Conservation (phyloP, 768 basidiomycete species). For the Inosperma sp. region DNA sequence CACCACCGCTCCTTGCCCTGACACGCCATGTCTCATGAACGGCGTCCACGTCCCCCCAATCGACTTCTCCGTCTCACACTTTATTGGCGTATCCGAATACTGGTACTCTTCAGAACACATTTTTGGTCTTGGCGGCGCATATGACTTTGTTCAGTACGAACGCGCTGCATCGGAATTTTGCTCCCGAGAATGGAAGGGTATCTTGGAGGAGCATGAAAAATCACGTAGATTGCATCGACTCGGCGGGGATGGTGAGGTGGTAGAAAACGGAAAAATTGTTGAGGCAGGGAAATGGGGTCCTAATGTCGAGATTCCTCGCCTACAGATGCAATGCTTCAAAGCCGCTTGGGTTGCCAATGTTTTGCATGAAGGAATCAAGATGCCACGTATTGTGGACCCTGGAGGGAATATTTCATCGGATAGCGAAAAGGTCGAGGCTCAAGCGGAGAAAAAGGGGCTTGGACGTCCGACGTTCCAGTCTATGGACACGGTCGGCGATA, state of each 20-base stretch:
- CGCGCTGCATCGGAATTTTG: slow-evolving; percentile 88
- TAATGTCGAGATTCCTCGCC: slow-evolving; percentile 72
- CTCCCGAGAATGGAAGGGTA: slow-evolving; percentile 68
- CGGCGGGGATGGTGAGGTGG: slow-evolving; percentile 63
- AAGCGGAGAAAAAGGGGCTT: slow-evolving; percentile 81
- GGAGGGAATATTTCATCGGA: slow-evolving; percentile 72
- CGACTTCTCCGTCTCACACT: slow-evolving; percentile 88
- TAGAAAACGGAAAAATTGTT: slow-evolving; percentile 55
- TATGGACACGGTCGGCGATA: slow-evolving; percentile 85
- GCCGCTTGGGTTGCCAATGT: slow-evolving; percentile 98
- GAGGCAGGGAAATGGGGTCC: slow-evolving; percentile 65
- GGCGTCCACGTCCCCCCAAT: slow-evolving; percentile 92
- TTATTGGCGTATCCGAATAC: slow-evolving; percentile 97
- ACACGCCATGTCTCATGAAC: slow-evolving; percentile 87
- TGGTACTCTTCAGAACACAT: slow-evolving; percentile 99
- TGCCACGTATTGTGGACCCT: slow-evolving; percentile 85
- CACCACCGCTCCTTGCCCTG: slow-evolving; percentile 76
- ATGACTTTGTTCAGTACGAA: slow-evolving; percentile 96
- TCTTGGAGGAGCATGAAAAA: slow-evolving; percentile 63
- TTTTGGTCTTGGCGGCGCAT: slow-evolving; percentile 89
- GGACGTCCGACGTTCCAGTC: slow-evolving; percentile 86
- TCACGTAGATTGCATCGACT: slow-evolving; percentile 43
- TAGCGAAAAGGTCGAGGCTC: slow-evolving; percentile 64
- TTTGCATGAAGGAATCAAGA: slow-evolving; percentile 90
- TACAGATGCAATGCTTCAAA: slow-evolving; percentile 99